These are phyloP conservation scores for Psilocybe cubensis DNA, from an alignment of 768 basidiomycete genomes.

Conservation along the genomic window DNA sequence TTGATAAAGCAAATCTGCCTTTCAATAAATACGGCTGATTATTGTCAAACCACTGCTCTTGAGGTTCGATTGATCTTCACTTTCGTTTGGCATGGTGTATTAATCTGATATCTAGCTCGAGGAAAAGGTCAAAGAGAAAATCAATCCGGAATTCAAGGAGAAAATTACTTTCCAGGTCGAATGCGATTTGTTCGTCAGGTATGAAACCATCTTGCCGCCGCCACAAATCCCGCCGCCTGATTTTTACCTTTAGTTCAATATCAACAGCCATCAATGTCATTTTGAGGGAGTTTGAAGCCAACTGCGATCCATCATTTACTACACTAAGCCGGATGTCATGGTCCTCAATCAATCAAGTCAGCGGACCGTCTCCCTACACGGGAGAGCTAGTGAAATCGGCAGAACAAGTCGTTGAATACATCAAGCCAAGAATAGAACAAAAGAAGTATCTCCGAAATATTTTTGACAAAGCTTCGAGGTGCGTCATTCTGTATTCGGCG, in stretches of 20 bases:
- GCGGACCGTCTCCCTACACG: conserved; percentile 83
- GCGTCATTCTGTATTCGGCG: conserved; percentile 17
- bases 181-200: conserved; percentile 91
- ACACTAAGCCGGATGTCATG: conserved; percentile 80
- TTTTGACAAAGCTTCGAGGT: conserved; percentile 94
- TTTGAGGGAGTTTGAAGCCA: conserved; percentile 84
- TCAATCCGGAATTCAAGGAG: conserved; percentile 76
- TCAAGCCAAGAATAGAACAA: conserved; percentile 85
- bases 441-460: conserved; percentile 95
- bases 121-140: conserved; percentile 85
- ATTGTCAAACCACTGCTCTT: conserved; percentile 89
- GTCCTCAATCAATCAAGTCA: conserved; percentile 81
- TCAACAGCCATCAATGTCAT: conserved; percentile 82
- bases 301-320: conserved; percentile 79
- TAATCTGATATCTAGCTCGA: conserved; percentile 65
- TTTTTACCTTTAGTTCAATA: conserved; percentile 59
- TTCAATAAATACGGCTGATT: conserved; percentile 97
- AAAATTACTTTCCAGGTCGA: conserved; percentile 84
- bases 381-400: conserved; percentile 74
- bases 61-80: conserved; percentile 55
- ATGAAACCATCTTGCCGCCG: not conserved
- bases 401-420: conserved; percentile 75
- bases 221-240: not conserved
- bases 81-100: not conserved
- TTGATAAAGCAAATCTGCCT: conserved; percentile 84